Evolutionary conservation across 164 flowering plant species (phyloP).

Genomic region (Stephania yunnanensis): DNA sequence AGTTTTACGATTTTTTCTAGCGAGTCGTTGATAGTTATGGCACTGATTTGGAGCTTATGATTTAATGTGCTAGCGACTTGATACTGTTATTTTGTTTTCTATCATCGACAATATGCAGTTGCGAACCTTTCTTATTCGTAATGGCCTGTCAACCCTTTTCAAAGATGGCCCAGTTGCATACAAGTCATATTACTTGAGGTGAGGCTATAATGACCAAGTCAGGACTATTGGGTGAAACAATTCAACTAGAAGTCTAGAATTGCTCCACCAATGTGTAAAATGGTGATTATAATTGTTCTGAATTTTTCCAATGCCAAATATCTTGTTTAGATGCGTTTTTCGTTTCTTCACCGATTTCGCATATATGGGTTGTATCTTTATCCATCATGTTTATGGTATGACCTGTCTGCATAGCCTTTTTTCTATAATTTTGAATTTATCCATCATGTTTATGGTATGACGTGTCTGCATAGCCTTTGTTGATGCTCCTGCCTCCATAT

Average conservation of each 20-base stretch:
- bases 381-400: not conserved
- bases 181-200: constrained; percentile 77
- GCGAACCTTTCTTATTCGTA: constrained; percentile 86
- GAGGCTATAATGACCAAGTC: constrained; percentile 7
- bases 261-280: not conserved
- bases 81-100: not conserved
- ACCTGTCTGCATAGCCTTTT: not conserved
- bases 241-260: not conserved
- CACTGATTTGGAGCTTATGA: not conserved
- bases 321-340: not conserved
- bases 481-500: not conserved
- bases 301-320: not conserved
- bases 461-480: not conserved
- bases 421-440: not conserved
- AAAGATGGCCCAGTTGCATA: constrained; percentile 87
- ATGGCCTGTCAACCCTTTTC: constrained; percentile 81
- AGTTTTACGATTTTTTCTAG: not conserved
- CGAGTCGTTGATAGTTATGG: not conserved
- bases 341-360: not conserved
- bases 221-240: not conserved
- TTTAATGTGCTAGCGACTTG: not conserved
- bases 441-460: not conserved
- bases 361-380: not conserved
- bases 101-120: constrained; percentile 37
- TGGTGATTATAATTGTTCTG: not conserved